Conservation (phyloP, 2,329 filamentous ascomycete genomes). For the Hypoxylon sp. region DNA sequence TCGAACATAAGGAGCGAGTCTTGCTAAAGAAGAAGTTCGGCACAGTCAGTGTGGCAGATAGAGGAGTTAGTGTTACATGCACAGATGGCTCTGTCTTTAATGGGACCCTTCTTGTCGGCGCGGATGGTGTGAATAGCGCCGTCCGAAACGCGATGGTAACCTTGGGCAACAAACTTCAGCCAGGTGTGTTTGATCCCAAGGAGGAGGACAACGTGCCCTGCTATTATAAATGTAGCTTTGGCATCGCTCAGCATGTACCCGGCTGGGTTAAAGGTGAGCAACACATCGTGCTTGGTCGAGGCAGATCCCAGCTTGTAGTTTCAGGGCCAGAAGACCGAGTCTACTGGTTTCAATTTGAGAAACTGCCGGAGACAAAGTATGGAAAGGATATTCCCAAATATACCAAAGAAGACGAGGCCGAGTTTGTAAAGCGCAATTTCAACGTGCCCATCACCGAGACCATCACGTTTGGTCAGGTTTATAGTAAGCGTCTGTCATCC, state of each 20-base stretch:
- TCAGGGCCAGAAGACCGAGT: constrained; percentile 52
- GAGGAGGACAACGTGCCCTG: constrained; percentile 3
- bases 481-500: constrained; percentile 48
- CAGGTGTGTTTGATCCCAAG: neutral
- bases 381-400: constrained; percentile 55
- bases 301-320: constrained; percentile 50
- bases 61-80: constrained; percentile 53
- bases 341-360: constrained; percentile 58
- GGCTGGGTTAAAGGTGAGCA: constrained; percentile 43
- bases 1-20: constrained; percentile 56
- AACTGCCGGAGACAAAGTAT: constrained; percentile 51
- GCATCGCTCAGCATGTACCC: constrained; percentile 55
- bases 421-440: constrained; percentile 49
- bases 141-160: constrained; percentile 55
- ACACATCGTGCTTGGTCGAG: constrained; percentile 46
- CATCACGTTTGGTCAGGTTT: constrained; percentile 54
- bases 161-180: constrained; percentile 28
- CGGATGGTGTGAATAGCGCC: constrained; percentile 60
- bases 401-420: constrained; percentile 53
- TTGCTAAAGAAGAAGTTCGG: constrained; percentile 46
- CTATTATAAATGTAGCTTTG: constrained; percentile 58
- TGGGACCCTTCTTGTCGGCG: constrained; percentile 58
- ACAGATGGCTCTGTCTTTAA: constrained; percentile 51
- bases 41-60: constrained; percentile 49
- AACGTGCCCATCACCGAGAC: constrained; percentile 46